phyloP scores from a whole-genome alignment of 2,329 filamentous ascomycete genomes.

The Colletotrichum sp. region DNA sequence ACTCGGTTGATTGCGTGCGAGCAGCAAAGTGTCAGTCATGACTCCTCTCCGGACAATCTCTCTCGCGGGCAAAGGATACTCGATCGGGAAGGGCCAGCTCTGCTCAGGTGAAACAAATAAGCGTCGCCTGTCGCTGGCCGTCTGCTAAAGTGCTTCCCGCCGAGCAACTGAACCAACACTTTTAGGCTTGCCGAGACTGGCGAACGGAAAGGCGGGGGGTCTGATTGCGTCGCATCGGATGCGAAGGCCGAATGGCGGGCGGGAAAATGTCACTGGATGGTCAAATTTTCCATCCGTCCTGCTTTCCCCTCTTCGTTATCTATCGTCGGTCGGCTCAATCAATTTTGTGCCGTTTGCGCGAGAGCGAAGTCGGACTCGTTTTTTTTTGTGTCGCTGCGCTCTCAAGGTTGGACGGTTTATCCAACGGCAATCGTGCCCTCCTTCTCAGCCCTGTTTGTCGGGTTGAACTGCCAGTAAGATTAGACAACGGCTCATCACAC shows the following conservation, averaged over 20 bases:
- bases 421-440: not conserved
- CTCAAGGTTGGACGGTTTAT: not conserved
- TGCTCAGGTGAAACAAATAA: conserved; percentile 9
- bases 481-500: not conserved
- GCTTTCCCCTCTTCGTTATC: not conserved
- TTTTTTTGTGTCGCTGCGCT: not conserved
- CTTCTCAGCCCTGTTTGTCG: not conserved
- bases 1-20: not conserved
- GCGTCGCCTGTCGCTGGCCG: not conserved
- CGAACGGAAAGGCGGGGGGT: not conserved
- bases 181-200: conserved; percentile 10
- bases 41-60: not conserved
- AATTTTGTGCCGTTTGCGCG: not conserved
- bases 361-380: conserved; percentile 11
- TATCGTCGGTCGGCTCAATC: not conserved
- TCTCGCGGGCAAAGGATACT: not conserved
- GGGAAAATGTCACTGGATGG: not conserved
- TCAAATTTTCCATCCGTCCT: not conserved
- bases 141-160: not conserved
- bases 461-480: not conserved
- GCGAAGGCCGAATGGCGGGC: not conserved
- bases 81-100: not conserved
- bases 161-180: not conserved
- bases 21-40: not conserved
- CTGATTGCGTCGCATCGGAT: not conserved